phyloP scores from a whole-genome alignment of 805 yeast species.

The Jamesozyma rosinii region DNA sequence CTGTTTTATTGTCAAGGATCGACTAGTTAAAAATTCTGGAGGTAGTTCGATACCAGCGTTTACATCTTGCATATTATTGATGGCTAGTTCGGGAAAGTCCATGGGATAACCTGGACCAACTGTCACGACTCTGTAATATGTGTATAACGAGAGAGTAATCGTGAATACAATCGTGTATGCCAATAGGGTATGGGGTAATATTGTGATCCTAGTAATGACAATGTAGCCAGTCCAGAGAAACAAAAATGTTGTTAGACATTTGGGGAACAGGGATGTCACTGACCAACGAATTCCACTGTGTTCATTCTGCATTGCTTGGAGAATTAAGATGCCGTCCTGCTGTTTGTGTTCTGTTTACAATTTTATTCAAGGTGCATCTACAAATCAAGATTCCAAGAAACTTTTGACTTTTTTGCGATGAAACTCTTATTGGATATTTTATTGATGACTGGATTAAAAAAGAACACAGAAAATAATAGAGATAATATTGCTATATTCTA shows the following conservation, averaged over 20 bases:
- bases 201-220: constrained; percentile 10
- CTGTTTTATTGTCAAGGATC: constrained; percentile 38
- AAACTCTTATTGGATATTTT: too few relatives aligned
- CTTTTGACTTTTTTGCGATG: too few relatives aligned
- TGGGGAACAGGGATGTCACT: constrained; percentile 20
- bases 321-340: too few relatives aligned
- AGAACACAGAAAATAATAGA: too few relatives aligned
- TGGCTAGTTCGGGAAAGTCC: constrained; percentile 41
- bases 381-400: too few relatives aligned
- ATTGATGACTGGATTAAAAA: too few relatives aligned
- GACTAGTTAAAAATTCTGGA: constrained; percentile 34
- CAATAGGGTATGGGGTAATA: constrained; percentile 9
- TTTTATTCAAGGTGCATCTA: too few relatives aligned
- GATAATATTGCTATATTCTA: too few relatives aligned
- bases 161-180: constrained; percentile 4
- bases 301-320: background rate
- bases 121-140: constrained; percentile 45
- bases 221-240: constrained; percentile 19
- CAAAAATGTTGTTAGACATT: constrained; percentile 14
- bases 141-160: constrained; percentile 26
- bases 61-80: constrained; percentile 24
- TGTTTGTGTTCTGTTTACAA: too few relatives aligned
- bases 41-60: constrained; percentile 31
- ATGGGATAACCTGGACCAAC: constrained; percentile 60
- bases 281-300: background rate